Conservation (phyloP, 2,329 filamentous ascomycete genomes). For the Verticillium nonalfalfae region DNA sequence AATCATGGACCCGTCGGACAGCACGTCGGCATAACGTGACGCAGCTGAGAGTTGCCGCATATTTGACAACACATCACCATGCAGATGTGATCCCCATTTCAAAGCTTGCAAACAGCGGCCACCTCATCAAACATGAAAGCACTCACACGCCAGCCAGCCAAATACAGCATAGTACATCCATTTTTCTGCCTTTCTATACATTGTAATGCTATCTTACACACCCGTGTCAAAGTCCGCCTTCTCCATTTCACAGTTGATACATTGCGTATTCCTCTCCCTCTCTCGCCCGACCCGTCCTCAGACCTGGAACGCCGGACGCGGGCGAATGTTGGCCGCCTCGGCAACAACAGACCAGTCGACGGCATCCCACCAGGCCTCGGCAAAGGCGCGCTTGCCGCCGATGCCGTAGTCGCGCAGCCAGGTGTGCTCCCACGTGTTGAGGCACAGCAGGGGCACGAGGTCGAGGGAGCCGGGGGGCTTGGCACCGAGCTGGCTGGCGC, state of each 20-base stretch:
- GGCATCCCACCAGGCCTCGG: slow-evolving; percentile 78
- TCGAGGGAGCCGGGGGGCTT: slow-evolving; percentile 61
- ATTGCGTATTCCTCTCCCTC: background rate
- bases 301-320: slow-evolving; percentile 1
- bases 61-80: too few species aligned
- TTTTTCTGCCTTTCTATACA: slow-evolving; percentile 4
- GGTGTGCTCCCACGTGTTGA: slow-evolving; percentile 95
- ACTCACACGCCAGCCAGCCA: background rate
- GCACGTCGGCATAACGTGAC: too few species aligned
- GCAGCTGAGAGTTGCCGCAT: too few species aligned
- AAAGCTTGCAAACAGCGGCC: background rate
- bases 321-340: slow-evolving; percentile 14
- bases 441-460: slow-evolving; percentile 72
- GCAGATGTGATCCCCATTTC: too few species aligned
- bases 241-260: background rate
- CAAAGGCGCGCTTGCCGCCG: slow-evolving; percentile 67
- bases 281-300: background rate
- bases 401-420: slow-evolving; percentile 78
- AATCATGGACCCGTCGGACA: too few species aligned
- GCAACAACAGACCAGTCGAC: slow-evolving; percentile 80
- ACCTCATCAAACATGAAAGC: background rate
- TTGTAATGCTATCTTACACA: slow-evolving; percentile 1
- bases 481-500: slow-evolving; percentile 15
- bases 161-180: slow-evolving; percentile 10
- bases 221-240: background rate